Conservation (phyloP, 169 alveolate genomes). For the Babesia bovis region DNA sequence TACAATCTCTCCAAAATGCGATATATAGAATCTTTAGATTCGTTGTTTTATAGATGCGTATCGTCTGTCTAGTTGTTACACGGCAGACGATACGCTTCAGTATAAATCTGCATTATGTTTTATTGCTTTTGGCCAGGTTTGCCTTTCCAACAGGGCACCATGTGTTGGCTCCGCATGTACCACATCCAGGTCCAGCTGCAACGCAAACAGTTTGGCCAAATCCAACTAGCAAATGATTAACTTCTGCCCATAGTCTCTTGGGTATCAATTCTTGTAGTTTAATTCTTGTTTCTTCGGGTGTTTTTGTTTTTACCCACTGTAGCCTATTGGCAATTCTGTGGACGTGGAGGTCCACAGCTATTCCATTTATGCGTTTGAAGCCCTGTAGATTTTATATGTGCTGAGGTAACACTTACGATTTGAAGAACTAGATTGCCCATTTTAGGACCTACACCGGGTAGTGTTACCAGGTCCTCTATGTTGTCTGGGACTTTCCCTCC, state of each 20-base stretch:
- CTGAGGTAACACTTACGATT: conserved; percentile 86
- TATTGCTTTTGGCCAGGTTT: conserved; percentile 16
- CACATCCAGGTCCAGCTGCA: conserved; percentile 72
- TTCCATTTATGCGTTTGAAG: conserved; percentile 83
- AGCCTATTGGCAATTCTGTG: conserved; percentile 87
- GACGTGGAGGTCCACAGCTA: conserved; percentile 94
- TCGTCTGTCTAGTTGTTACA: too few relatives aligned
- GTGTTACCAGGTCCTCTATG: conserved; percentile 80
- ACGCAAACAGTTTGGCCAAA: conserved; percentile 94
- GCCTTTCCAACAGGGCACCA: conserved; percentile 70
- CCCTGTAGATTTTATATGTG: conserved; percentile 48
- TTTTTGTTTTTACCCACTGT: conserved; percentile 91
- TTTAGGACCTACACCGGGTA: conserved; percentile 95
- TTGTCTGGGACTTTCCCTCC: conserved; percentile 89
- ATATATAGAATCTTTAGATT: too few relatives aligned
- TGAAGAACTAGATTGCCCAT: conserved; percentile 90
- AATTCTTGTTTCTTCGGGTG: conserved; percentile 88
- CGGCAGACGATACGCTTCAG: too few relatives aligned
- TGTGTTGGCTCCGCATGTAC: conserved; percentile 65
- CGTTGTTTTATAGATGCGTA: too few relatives aligned
- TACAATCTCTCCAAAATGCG: too few relatives aligned
- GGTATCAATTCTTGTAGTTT: conserved; percentile 88
- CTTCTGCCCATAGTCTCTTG: conserved; percentile 85
- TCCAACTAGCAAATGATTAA: conserved; percentile 91
- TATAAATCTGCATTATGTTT: too few relatives aligned